These are phyloP conservation scores for Orbilia brochopaga DNA, from an alignment of 2,329 filamentous ascomycete genomes.

Conservation along the genomic window DNA sequence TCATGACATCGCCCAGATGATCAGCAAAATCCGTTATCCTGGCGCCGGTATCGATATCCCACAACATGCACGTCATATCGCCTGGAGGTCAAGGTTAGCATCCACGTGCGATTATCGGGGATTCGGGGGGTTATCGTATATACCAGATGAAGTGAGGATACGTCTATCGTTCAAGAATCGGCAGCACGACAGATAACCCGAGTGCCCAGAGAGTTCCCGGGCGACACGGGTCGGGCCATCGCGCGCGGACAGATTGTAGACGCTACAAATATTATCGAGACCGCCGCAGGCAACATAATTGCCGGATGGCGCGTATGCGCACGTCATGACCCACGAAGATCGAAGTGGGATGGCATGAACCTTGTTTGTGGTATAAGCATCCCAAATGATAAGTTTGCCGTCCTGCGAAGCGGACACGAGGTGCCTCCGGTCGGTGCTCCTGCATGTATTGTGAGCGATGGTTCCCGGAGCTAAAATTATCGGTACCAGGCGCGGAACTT, in stretches of 20 bases:
- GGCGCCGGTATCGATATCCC: constrained; percentile 97
- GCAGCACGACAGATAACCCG: constrained; percentile 96
- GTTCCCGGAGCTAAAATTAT: neutral
- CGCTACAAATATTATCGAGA: constrained; percentile 99
- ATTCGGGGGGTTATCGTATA: neutral
- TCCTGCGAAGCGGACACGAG: constrained; percentile 98
- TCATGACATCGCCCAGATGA: constrained; percentile 98
- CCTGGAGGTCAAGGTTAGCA: constrained; percentile 57
- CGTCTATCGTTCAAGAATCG: constrained; percentile 98
- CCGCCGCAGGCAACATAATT: constrained; percentile 99
- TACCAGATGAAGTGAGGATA: constrained; percentile 89
- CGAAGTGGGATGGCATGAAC: constrained; percentile 96
- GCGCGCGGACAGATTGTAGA: constrained; percentile 96
- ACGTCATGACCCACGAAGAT: constrained; percentile 99
- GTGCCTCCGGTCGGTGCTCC: constrained; percentile 83
- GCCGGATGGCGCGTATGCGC: constrained; percentile 95
- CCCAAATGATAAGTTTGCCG: constrained; percentile 99
- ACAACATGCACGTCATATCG: constrained; percentile 99
- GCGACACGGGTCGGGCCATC: constrained; percentile 97
- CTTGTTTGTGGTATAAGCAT: constrained; percentile 99
- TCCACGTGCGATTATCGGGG: neutral
- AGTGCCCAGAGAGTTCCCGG: constrained; percentile 93
- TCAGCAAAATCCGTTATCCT: constrained; percentile 98
- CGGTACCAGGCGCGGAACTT: constrained; percentile 57
- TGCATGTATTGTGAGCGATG: constrained; percentile 11